These are phyloP conservation scores for Pochonia chlamydosporia DNA, from an alignment of 2,329 filamentous ascomycete genomes.

Conservation along the genomic window DNA sequence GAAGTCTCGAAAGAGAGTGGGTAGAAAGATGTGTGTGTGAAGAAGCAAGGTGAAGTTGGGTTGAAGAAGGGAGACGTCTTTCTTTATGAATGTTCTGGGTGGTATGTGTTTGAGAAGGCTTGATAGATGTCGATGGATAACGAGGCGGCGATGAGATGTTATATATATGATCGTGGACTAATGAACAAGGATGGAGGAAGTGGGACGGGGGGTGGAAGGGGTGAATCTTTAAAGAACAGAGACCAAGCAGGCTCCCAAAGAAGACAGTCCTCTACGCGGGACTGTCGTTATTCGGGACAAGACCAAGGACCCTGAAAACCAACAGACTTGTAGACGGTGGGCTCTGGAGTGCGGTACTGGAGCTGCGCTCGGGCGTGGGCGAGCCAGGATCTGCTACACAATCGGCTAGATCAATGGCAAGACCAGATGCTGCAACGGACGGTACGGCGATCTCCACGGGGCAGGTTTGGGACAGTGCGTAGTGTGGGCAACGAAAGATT, in stretches of 20 bases:
- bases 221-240: background rate
- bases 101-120: conserved; percentile 3
- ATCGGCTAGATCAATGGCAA: conserved; percentile 12
- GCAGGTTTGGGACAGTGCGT: conserved; percentile 5
- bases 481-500: background rate
- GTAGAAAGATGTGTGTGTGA: background rate
- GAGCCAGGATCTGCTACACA: conserved; percentile 14
- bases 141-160: conserved; percentile 10
- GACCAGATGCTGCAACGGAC: conserved; percentile 10
- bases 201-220: conserved; percentile 5
- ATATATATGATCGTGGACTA: conserved; percentile 13
- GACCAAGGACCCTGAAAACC: conserved; percentile 10
- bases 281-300: conserved; percentile 4
- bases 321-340: conserved; percentile 6
- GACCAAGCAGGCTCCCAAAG: background rate
- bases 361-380: conserved; percentile 14
- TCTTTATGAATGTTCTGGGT: conserved; percentile 1
- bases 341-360: conserved; percentile 1
- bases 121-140: conserved; percentile 4
- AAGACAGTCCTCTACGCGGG: background rate
- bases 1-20: background rate
- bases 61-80: background rate
- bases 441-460: conserved; percentile 12
- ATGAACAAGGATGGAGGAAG: conserved; percentile 7
- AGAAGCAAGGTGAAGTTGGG: background rate